Evolutionary conservation across 73 alveolate species (phyloP), one percentile per base, ranked within the genome.

Genomic region (Paramecium sexaurelia): DNA sequence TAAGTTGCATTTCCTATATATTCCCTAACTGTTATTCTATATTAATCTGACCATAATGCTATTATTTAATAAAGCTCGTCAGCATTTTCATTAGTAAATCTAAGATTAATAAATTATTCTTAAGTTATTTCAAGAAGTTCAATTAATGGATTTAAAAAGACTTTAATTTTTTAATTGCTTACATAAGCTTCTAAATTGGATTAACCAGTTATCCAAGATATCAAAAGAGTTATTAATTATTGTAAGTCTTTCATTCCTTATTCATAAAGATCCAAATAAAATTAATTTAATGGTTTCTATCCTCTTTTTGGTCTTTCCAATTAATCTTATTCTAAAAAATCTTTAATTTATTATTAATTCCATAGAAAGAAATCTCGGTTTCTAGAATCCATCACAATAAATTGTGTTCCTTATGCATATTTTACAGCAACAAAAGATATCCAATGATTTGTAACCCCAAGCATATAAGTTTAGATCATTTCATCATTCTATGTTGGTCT

Each of bases 371-470:
- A 78, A 40, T 78, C 90, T 43, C 90, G 32, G 22, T 78, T 78
- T 11, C 90, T 78, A 9, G 75, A 41, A 40, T 78, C 90, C 90
- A 78, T 78, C 0, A 78, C 68, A 37, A 41, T 24, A 78, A 41
- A 78, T 22, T 78, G 13, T 17, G 47, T 78, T 41, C 90, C 90
- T 41, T 22, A 8, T 3, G 8, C 11, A 43, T 11, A 41, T 45
- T 78, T 78, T 4, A 41, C 5, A 1, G 90, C 90, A 29, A 78
- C 40, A 45, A 78, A 78, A 7, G 90, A 37, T 11, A 78, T 45
- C 90, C 90, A 78, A 26, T 78, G 90, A 40, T 78, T 78, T 1
- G 90, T 78, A 3, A 78, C 90, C 7, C 90, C 90, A 0, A 78
- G 55, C 90, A 78, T 78, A 39, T 41, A 78, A n/a, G 75, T 40